Conservation (phyloP, 495 filamentous ascomycete genomes). For the Penicillium daleae region DNA sequence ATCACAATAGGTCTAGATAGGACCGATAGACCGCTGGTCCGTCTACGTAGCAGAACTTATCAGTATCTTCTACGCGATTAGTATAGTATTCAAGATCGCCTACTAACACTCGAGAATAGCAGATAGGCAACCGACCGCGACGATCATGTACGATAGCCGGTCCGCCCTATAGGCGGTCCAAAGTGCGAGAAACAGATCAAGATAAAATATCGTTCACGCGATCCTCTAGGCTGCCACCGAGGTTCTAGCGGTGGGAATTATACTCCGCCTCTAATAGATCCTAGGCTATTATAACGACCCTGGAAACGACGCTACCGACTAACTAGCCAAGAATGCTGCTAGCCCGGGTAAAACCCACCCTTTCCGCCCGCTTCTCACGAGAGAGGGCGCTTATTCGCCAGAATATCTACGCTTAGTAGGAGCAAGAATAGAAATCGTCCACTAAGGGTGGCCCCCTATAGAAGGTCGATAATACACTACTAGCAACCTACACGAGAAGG, state of each 20-base stretch:
- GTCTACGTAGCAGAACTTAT: conserved; percentile 32
- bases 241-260: conserved; percentile 12
- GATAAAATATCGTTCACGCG: conserved; percentile 26
- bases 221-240: conserved; percentile 24
- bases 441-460: conserved; percentile 17
- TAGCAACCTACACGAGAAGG: conserved; percentile 17
- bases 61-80: conserved; percentile 26
- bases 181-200: conserved; percentile 24
- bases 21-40: conserved; percentile 28
- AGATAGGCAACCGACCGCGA: not conserved
- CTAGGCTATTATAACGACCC: conserved; percentile 19
- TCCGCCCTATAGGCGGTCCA: conserved; percentile 25
- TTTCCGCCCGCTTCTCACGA: conserved; percentile 23
- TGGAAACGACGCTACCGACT: conserved; percentile 21
- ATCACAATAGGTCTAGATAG: conserved; percentile 27
- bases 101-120: not conserved
- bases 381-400: conserved; percentile 12
- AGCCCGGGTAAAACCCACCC: conserved; percentile 20
- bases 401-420: conserved; percentile 16
- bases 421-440: conserved; percentile 19
- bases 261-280: conserved; percentile 26
- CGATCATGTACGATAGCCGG: conserved; percentile 21
- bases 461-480: conserved; percentile 18
- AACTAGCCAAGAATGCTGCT: conserved; percentile 15
- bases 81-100: conserved; percentile 18